These are phyloP conservation scores for Cladophialophora carrionii DNA, from an alignment of 2,329 filamentous ascomycete species.

Conservation along the genomic window DNA sequence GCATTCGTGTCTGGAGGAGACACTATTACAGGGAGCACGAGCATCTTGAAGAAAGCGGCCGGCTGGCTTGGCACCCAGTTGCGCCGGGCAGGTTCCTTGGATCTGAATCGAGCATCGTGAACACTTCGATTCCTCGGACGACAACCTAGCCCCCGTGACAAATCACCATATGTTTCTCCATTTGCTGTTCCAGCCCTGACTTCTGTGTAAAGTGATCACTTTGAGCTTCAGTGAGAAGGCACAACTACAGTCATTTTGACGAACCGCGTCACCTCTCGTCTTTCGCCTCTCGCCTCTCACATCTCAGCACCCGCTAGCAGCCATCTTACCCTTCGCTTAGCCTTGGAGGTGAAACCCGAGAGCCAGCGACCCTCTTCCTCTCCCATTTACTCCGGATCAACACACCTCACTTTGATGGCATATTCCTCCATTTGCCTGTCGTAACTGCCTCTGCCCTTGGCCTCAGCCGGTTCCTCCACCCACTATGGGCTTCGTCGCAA, in stretches of 20 bases:
- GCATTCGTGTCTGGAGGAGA: slow-evolving; percentile 5
- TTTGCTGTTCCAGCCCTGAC: background rate
- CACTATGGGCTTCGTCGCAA: slow-evolving; percentile 84
- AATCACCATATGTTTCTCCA: slow-evolving; percentile 11
- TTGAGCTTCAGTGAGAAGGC: background rate
- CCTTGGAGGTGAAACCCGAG: slow-evolving; percentile 12
- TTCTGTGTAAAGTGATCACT: background rate
- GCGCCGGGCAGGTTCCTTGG: slow-evolving; percentile 18
- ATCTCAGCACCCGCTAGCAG: slow-evolving; percentile 4
- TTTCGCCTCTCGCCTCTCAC: background rate
- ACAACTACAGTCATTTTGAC: background rate
- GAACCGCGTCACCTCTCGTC: slow-evolving; percentile 8
- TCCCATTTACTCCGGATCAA: slow-evolving; percentile 7
- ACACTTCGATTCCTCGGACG: slow-evolving; percentile 8
- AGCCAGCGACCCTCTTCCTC: slow-evolving; percentile 12
- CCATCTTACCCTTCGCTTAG: slow-evolving; percentile 27
- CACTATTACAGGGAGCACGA: background rate
- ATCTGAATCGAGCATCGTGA: slow-evolving; percentile 2
- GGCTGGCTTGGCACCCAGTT: slow-evolving; percentile 16
- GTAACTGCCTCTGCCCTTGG: slow-evolving; percentile 9
- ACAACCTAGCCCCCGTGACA: background rate
- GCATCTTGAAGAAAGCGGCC: background rate
- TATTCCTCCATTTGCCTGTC: slow-evolving; percentile 12
- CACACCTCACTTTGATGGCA: slow-evolving; percentile 28
- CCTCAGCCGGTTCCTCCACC: slow-evolving; percentile 16